Conservation (phyloP, 1,284 basidiomycete species). For the Malassezia sympodialis region DNA sequence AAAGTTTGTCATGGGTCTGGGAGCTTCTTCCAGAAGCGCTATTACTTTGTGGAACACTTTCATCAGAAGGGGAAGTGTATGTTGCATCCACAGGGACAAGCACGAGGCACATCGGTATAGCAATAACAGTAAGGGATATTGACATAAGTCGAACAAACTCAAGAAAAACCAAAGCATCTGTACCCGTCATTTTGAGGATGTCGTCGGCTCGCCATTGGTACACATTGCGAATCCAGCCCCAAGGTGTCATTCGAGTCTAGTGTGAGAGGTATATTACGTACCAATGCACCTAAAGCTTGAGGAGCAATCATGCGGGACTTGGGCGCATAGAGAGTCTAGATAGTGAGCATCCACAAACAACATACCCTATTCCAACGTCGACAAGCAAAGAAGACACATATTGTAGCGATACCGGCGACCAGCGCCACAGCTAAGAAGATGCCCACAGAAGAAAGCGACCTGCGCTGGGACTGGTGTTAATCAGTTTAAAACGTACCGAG, state of each 20-base stretch:
- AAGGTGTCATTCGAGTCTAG: background rate
- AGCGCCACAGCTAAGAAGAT: conserved; percentile 30
- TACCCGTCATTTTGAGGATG: conserved; percentile 50
- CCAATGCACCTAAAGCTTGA: conserved; percentile 56
- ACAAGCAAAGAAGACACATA: conserved; percentile 34
- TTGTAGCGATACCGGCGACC: conserved; percentile 26
- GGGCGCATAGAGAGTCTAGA: conserved; percentile 68
- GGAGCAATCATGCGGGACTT: conserved; percentile 51
- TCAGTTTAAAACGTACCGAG: background rate
- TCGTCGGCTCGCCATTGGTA: conserved; percentile 3
- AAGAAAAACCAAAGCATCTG: conserved; percentile 85
- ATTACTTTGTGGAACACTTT: background rate
- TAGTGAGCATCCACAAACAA: background rate
- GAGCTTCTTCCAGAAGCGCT: background rate
- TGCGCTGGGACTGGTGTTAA: background rate
- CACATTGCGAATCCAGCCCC: background rate
- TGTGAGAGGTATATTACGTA: conserved; percentile 54
- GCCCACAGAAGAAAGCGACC: background rate
- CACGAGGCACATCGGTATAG: conserved; percentile 58
- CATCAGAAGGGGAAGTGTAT: conserved; percentile 22
- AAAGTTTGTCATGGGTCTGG: conserved; percentile 22
- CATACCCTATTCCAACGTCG: conserved; percentile 34
- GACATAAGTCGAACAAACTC: conserved; percentile 81
- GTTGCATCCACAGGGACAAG: conserved; percentile 66
- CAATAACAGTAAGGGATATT: conserved; percentile 29